Conservation (phyloP, 2,329 filamentous ascomycete species). For the Fusarium neocosmosporiellum region DNA sequence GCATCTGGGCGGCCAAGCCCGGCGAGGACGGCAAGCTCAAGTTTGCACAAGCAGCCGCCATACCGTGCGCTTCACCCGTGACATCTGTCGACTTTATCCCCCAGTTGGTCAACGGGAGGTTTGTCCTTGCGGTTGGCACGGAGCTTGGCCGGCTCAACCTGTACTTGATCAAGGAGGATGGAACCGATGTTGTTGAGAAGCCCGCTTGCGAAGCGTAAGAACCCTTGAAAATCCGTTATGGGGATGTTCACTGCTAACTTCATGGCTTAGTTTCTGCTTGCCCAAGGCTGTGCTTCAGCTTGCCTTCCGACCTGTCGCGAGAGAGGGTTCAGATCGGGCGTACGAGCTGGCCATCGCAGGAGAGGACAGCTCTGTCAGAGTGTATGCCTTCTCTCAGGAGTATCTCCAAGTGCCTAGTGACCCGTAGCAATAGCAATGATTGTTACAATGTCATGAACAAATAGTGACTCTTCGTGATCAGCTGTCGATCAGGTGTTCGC, state of each 20-base stretch:
- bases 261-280: conserved; percentile 51
- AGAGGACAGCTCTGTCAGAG: conserved; percentile 70
- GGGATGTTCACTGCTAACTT: conserved; percentile 22
- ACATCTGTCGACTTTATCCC: conserved; percentile 77
- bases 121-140: conserved; percentile 67
- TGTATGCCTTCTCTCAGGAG: conserved; percentile 59
- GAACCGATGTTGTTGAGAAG: conserved; percentile 52
- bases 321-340: conserved; percentile 42
- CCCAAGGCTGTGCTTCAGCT: conserved; percentile 75
- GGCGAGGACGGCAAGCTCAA: conserved; percentile 47
- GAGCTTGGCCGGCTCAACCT: conserved; percentile 64
- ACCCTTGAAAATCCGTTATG: neutral
- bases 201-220: conserved; percentile 55
- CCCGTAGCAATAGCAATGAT: conserved; percentile 26
- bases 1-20: conserved; percentile 68
- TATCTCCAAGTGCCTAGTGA: conserved; percentile 38
- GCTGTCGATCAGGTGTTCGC: neutral
- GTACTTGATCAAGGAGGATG: conserved; percentile 53
- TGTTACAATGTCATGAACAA: conserved; percentile 6
- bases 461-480: neutral
- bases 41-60: conserved; percentile 64
- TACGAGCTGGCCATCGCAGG: conserved; percentile 65
- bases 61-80: conserved; percentile 69
- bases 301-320: conserved; percentile 70
- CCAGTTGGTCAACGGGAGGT: conserved; percentile 43